These are phyloP conservation scores for Diphasiastrum complanatum DNA, from an alignment of 83 land plant genomes.

Conservation along the genomic window DNA sequence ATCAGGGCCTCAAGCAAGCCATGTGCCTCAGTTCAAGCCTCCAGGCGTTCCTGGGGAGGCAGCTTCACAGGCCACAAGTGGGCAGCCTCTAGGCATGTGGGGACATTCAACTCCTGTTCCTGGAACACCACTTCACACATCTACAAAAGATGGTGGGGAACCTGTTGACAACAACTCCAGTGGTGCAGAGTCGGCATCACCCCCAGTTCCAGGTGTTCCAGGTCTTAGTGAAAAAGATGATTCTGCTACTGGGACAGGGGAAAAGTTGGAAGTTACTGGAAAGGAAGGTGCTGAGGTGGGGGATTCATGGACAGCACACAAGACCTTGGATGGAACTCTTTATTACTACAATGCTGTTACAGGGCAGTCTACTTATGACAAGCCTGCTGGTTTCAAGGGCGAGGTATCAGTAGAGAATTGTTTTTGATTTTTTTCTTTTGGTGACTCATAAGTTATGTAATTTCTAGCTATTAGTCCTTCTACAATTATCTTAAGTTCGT, in stretches of 20 bases:
- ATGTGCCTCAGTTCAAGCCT: not conserved
- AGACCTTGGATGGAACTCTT: slow-evolving; percentile 59
- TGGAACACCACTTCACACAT: slow-evolving; percentile 26
- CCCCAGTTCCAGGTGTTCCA: slow-evolving; percentile 5
- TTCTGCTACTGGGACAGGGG: slow-evolving; percentile 18
- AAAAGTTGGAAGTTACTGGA: slow-evolving; percentile 14
- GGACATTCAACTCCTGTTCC: slow-evolving; percentile 33
- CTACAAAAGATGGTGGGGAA: slow-evolving; percentile 31
- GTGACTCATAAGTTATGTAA: not conserved
- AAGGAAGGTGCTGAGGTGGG: slow-evolving; percentile 36
- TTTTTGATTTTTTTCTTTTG: slow-evolving; percentile 14
- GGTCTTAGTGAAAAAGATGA: slow-evolving; percentile 32
- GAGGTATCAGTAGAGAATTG: slow-evolving; percentile 43
- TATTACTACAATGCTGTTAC: slow-evolving; percentile 89
- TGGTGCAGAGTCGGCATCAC: no score
- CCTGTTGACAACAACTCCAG: slow-evolving; percentile 17
- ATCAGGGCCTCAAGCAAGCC: slow-evolving; percentile 23
- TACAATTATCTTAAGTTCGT: not conserved
- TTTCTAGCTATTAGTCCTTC: not conserved
- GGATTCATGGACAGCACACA: slow-evolving; percentile 89
- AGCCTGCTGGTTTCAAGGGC: slow-evolving; percentile 65
- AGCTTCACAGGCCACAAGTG: slow-evolving; percentile 40
- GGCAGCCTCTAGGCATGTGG: slow-evolving; percentile 36
- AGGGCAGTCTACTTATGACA: slow-evolving; percentile 83
- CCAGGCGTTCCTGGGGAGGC: slow-evolving; percentile 5